phyloP scores from a whole-genome alignment of 2,329 filamentous ascomycete genomes.

The Sodiomyces alkalinus region DNA sequence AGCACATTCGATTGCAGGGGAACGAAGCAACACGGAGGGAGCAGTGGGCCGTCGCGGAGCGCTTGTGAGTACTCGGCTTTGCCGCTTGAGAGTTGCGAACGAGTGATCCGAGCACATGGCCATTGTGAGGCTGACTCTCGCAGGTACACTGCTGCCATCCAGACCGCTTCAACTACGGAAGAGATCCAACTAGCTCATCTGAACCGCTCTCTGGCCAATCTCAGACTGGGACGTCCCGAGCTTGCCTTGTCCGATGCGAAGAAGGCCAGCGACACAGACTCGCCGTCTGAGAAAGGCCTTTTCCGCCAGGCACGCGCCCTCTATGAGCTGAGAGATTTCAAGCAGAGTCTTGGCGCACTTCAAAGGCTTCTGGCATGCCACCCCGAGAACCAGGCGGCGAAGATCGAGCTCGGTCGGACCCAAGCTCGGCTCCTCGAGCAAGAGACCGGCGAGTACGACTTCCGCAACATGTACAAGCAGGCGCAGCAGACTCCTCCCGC shows the following conservation, averaged over 20 bases:
- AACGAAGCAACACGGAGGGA: slow-evolving; percentile 15
- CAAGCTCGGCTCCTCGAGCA: slow-evolving; percentile 20
- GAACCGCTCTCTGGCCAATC: slow-evolving; percentile 19
- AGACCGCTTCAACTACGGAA: slow-evolving; percentile 15
- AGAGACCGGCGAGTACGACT: slow-evolving; percentile 22
- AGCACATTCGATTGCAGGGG: slow-evolving; percentile 13
- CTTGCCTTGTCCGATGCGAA: slow-evolving; percentile 16
- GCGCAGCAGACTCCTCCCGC: slow-evolving; percentile 20
- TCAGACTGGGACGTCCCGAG: slow-evolving; percentile 14
- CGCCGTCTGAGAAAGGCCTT: slow-evolving; percentile 23
- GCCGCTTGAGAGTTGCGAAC: too few relatives aligned
- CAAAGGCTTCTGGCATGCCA: slow-evolving; percentile 14
- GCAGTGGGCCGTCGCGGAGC: slow-evolving; percentile 15
- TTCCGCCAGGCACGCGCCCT: slow-evolving; percentile 28
- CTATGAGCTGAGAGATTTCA: slow-evolving; percentile 24
- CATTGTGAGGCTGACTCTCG: background rate
- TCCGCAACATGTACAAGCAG: slow-evolving; percentile 19
- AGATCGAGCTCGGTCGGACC: slow-evolving; percentile 14
- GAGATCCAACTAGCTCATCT: slow-evolving; percentile 18
- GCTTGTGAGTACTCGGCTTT: slow-evolving; percentile 14
- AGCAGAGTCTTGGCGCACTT: slow-evolving; percentile 19
- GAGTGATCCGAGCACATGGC: too few relatives aligned
- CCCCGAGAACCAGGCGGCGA: slow-evolving; percentile 18
- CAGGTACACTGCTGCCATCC: slow-evolving; percentile 22
- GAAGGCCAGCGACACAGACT: slow-evolving; percentile 4